Conservation (phyloP, 306 rosid genomes). For the Purshia tridentata region DNA sequence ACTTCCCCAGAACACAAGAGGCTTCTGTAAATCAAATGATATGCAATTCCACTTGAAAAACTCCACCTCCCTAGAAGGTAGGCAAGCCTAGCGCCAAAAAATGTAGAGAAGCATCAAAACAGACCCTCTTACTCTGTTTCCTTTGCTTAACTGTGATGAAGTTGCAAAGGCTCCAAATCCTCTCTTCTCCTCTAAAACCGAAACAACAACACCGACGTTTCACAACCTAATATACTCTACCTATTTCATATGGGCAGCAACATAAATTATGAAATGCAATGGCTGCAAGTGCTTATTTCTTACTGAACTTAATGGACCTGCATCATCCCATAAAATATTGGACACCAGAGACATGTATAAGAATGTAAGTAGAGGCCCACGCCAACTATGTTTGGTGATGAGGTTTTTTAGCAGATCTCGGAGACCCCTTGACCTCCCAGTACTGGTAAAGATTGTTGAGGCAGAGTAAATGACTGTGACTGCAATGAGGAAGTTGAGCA, state of each 20-base stretch:
- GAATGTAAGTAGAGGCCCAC: not conserved
- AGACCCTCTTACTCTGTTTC: slow-evolving; percentile 42
- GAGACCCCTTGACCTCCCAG: not conserved
- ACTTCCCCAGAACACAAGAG: slow-evolving; percentile 34
- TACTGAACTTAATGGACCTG: not conserved
- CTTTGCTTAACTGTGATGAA: slow-evolving; percentile 40
- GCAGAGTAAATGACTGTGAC: not conserved
- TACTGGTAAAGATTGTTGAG: not conserved
- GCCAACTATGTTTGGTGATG: not conserved
- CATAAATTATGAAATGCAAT: not conserved
- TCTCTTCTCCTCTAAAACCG: slow-evolving; percentile 37
- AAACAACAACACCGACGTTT: slow-evolving; percentile 48
- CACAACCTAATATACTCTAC: slow-evolving; percentile 32
- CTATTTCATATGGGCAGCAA: not conserved
- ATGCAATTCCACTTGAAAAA: not conserved
- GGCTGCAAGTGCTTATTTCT: not conserved
- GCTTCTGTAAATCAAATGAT: slow-evolving; percentile 30
- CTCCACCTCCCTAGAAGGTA: not conserved
- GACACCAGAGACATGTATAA: not conserved
- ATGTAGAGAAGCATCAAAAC: slow-evolving; percentile 44
- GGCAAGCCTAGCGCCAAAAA: slow-evolving; percentile 37
- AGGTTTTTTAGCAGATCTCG: not conserved
- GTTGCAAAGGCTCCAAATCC: slow-evolving; percentile 36
- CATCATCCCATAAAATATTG: not conserved
- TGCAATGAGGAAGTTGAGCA: not conserved